These are phyloP conservation scores for Emericellopsis cladophorae DNA, from an alignment of 2,329 filamentous ascomycete species.

Conservation along the genomic window DNA sequence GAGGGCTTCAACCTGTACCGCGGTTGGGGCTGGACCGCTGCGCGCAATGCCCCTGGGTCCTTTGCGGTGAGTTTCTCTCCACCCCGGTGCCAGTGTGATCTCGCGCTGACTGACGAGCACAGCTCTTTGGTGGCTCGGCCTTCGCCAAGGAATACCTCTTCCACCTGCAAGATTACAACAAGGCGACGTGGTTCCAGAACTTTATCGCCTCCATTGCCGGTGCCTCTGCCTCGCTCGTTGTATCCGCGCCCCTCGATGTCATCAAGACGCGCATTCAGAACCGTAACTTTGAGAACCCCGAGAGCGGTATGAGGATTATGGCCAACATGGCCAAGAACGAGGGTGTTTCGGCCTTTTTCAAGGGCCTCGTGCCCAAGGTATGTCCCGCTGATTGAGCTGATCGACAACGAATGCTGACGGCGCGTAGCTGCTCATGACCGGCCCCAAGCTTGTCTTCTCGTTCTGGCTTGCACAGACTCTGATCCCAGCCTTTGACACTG, in stretches of 20 bases:
- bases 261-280: slow-evolving; percentile 99
- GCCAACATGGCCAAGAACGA: slow-evolving; percentile 89
- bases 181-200: slow-evolving; percentile 88
- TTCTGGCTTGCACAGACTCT: slow-evolving; percentile 99
- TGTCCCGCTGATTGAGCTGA: slow-evolving; percentile 7
- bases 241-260: slow-evolving; percentile 92
- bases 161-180: slow-evolving; percentile 86
- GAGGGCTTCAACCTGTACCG: slow-evolving; percentile 94
- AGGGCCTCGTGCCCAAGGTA: slow-evolving; percentile 87
- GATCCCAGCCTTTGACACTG: slow-evolving; percentile 74
- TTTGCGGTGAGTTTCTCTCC: slow-evolving; percentile 65
- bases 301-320: slow-evolving; percentile 85
- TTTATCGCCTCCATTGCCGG: slow-evolving; percentile 93
- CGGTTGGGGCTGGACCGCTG: slow-evolving; percentile 95
- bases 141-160: slow-evolving; percentile 97
- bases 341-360: slow-evolving; percentile 83
- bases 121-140: slow-evolving; percentile 94
- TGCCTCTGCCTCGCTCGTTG: slow-evolving; percentile 86
- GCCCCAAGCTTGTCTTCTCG: slow-evolving; percentile 96
- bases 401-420: background rate
- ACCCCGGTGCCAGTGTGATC: background rate
- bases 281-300: slow-evolving; percentile 95
- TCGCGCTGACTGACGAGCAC: slow-evolving; percentile 9
- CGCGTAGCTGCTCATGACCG: slow-evolving; percentile 80
- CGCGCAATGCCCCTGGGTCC: slow-evolving; percentile 89